A percentile compares a stretch with the other conserved stretches of the same genome.
These are phyloP conservation scores for Hypoxylon sp. DNA, from an alignment of 2,329 filamentous ascomycete species.

Conservation along the genomic window DNA sequence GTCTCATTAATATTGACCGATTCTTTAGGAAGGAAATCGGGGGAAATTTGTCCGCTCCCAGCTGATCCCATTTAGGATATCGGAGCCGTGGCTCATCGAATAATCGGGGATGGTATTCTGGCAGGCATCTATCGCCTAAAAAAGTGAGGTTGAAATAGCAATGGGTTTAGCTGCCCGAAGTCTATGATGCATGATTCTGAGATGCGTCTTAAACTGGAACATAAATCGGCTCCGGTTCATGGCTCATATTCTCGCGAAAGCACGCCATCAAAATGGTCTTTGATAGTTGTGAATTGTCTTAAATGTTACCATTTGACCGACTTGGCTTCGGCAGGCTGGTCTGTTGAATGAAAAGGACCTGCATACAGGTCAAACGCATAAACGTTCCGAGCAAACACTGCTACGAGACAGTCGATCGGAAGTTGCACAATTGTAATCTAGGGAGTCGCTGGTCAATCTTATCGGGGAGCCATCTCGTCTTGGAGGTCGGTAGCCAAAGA, in stretches of 20 bases:
- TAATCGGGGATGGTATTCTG: background rate
- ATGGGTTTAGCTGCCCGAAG: slow-evolving; percentile 14
- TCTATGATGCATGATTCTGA: slow-evolving; percentile 17
- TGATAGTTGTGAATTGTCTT: slow-evolving; percentile 5
- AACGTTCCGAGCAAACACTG: background rate
- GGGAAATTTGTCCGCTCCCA: background rate
- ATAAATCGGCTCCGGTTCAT: no score
- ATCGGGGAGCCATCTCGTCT: background rate
- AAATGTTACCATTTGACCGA: no score
- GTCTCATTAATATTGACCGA: no score
- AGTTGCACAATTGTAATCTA: background rate
- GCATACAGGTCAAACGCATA: no score
- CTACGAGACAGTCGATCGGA: background rate
- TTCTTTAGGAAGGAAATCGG: no score
- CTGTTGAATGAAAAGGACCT: no score
- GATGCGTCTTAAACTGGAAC: no score
- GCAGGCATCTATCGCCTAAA: slow-evolving; percentile 22
- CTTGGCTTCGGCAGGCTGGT: no score
- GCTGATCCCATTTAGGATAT: background rate
- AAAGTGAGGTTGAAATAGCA: slow-evolving; percentile 10
- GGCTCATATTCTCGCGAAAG: no score
- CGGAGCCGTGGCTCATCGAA: slow-evolving; percentile 10
- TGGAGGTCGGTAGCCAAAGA: background rate
- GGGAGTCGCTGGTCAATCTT: background rate
- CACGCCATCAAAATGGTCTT: background rate